Conservation (phyloP, 495 filamentous ascomycete genomes). For the Cercophora newfieldiana region DNA sequence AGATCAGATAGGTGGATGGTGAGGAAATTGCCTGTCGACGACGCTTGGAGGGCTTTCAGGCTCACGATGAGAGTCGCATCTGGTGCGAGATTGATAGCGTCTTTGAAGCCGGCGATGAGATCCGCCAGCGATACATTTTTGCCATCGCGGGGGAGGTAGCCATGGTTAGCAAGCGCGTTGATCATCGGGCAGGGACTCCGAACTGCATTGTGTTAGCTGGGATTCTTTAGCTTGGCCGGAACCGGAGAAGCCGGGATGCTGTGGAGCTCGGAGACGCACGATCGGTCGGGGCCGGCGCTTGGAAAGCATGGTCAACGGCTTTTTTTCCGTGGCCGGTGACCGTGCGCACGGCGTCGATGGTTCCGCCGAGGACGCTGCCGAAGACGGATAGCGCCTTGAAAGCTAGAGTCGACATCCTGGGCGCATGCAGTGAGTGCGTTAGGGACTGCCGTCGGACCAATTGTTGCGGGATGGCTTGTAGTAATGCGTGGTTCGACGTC, state of each 20-base stretch:
- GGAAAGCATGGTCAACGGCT: slow-evolving; percentile 17
- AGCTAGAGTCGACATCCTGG: slow-evolving; percentile 7
- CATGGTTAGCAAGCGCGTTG: slow-evolving; percentile 59
- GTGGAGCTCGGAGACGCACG: slow-evolving; percentile 10
- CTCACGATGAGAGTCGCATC: slow-evolving; percentile 25
- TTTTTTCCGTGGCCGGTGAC: slow-evolving; percentile 8
- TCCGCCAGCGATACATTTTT: slow-evolving; percentile 33
- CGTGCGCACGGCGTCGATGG: slow-evolving; percentile 1
- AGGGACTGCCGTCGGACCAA: neutral
- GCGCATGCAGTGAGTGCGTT: neutral
- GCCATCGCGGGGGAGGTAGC: slow-evolving; percentile 56
- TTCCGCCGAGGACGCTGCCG: slow-evolving; percentile 10
- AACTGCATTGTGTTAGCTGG: slow-evolving; percentile 6
- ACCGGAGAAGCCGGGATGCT: too few relatives aligned
- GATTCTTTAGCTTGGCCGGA: neutral
- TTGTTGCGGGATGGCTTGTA: neutral
- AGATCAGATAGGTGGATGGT: slow-evolving; percentile 36
- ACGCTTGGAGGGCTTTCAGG: slow-evolving; percentile 28
- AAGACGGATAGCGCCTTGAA: slow-evolving; percentile 8
- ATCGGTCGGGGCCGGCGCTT: slow-evolving; percentile 17
- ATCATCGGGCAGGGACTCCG: slow-evolving; percentile 54
- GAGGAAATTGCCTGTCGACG: slow-evolving; percentile 27
- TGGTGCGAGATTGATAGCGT: slow-evolving; percentile 31
- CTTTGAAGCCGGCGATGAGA: slow-evolving; percentile 25
- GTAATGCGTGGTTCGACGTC: neutral